Conservation (phyloP, 768 basidiomycete species). For the Hortiboletus campestris region DNA sequence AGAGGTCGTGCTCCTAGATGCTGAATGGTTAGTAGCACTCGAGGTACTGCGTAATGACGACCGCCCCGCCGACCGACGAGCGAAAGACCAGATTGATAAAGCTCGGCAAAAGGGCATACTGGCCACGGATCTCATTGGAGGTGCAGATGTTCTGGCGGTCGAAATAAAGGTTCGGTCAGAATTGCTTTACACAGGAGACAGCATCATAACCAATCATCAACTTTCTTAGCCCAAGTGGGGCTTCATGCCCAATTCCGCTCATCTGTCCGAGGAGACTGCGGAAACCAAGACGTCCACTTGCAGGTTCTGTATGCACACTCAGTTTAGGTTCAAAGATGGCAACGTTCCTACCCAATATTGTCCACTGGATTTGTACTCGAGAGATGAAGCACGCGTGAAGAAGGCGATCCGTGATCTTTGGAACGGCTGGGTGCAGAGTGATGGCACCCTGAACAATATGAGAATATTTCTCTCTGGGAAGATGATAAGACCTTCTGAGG, state of each 20-base stretch:
- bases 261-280: constrained; percentile 59
- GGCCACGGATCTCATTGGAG: constrained; percentile 77
- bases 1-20: constrained; percentile 43
- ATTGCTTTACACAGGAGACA: background rate
- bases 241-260: constrained; percentile 67
- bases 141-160: constrained; percentile 57
- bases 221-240: constrained; percentile 90
- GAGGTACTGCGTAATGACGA: constrained; percentile 41
- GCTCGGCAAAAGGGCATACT: constrained; percentile 57
- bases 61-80: constrained; percentile 57
- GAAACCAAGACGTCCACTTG: constrained; percentile 69
- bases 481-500: constrained; percentile 55
- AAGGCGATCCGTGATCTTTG: constrained; percentile 70
- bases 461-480: constrained; percentile 73
- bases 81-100: constrained; percentile 59
- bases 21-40: constrained; percentile 61
- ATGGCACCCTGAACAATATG: constrained; percentile 76
- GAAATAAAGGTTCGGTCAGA: constrained; percentile 80
- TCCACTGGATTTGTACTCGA: constrained; percentile 88
- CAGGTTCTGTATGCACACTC: constrained; percentile 88
- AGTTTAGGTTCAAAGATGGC: constrained; percentile 41
- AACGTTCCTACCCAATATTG: constrained; percentile 57
- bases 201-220: background rate
- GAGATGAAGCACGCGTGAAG: constrained; percentile 54
- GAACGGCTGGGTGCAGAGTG: constrained; percentile 64